Evolutionary conservation across 345 rosid species (phyloP).

Genomic region (Linum lewisii): DNA sequence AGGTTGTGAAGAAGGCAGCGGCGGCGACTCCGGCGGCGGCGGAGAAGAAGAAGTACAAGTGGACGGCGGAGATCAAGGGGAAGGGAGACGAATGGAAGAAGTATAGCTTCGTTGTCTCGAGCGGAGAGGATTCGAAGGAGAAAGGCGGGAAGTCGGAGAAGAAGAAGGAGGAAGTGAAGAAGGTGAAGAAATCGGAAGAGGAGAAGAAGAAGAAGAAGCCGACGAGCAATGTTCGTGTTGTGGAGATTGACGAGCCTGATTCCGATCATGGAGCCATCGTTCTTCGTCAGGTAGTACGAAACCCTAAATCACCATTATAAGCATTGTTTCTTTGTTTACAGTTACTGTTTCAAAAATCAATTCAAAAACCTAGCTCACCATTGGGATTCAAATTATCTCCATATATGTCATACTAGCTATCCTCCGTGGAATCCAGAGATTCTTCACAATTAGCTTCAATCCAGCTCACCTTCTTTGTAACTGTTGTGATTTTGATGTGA

Average conservation of each 20-base stretch:
- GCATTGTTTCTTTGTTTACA: too few relatives aligned
- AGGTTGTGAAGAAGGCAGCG: constrained; percentile 3
- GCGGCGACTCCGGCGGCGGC: constrained; percentile 8
- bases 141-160: constrained; percentile 25
- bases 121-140: constrained; percentile 33
- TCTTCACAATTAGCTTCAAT: not conserved
- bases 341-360: too few relatives aligned
- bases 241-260: constrained; percentile 53
- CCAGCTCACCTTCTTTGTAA: not conserved
- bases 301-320: too few relatives aligned
- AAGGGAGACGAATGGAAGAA: constrained; percentile 46
- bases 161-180: constrained; percentile 26
- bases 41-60: constrained; percentile 38
- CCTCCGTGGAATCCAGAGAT: too few relatives aligned
- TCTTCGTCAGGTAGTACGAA: constrained; percentile 55
- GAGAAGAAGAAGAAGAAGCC: constrained; percentile 32
- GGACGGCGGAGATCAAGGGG: constrained; percentile 72
- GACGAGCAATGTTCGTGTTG: constrained; percentile 32
- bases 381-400: too few relatives aligned
- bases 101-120: constrained; percentile 49
- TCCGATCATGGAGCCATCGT: constrained; percentile 37
- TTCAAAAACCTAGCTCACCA: too few relatives aligned
- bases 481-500: not conserved
- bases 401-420: too few relatives aligned
- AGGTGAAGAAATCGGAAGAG: constrained; percentile 9